These are phyloP conservation scores for Metschnikowia amazonensis DNA, from an alignment of 805 yeast genomes.

Conservation along the genomic window DNA sequence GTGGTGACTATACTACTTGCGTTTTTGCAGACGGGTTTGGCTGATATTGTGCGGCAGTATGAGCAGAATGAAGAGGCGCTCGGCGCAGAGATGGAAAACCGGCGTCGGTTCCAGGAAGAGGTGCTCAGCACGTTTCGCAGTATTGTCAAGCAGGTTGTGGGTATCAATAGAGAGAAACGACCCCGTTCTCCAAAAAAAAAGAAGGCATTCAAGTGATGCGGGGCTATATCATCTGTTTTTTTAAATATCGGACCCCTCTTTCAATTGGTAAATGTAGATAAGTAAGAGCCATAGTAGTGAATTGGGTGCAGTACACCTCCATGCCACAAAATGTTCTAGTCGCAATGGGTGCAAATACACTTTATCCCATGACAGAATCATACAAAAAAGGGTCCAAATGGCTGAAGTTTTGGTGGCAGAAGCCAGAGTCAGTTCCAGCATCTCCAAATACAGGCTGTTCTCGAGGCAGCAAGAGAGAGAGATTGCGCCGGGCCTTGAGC, in stretches of 20 bases:
- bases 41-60: slow-evolving; percentile 11
- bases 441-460: neutral
- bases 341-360: slow-evolving; percentile 5
- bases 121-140: slow-evolving; percentile 12
- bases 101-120: slow-evolving; percentile 15
- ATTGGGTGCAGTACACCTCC: neutral
- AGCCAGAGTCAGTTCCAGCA: neutral
- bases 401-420: neutral
- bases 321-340: neutral
- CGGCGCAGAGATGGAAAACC: slow-evolving; percentile 11
- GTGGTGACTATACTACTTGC: slow-evolving; percentile 8
- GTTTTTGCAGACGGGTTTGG: slow-evolving; percentile 11
- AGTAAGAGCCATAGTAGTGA: too few relatives aligned
- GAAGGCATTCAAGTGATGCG: neutral
- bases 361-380: neutral
- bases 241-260: neutral
- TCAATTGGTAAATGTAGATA: neutral
- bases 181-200: slow-evolving; percentile 1
- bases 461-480: slow-evolving; percentile 3
- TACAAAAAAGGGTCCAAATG: neutral
- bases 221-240: neutral
- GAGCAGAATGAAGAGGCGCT: slow-evolving; percentile 12
- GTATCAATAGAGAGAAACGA: slow-evolving; percentile 5
- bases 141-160: slow-evolving; percentile 11
- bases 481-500: slow-evolving; percentile 1